These are phyloP conservation scores for Apiotrichum veenhuisii DNA, from an alignment of 1,284 basidiomycete species.

Conservation along the genomic window DNA sequence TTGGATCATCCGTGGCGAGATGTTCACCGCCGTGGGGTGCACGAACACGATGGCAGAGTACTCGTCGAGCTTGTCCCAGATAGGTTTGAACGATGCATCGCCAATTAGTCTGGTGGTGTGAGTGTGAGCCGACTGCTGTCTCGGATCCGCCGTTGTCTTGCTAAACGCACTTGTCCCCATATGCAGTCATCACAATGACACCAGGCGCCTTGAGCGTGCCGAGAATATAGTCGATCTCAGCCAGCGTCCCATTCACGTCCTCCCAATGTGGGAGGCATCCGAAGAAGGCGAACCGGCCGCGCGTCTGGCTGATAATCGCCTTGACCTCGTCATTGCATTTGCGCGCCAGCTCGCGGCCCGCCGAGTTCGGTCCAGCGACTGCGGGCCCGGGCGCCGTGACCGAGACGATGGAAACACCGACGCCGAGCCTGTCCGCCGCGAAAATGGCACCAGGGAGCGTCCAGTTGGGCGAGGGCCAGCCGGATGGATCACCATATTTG, in stretches of 20 bases:
- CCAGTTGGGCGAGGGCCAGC: slow-evolving; percentile 4
- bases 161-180: slow-evolving; percentile 1
- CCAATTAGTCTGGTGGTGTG: slow-evolving; percentile 4
- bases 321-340: slow-evolving; percentile 5
- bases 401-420: slow-evolving; percentile 1
- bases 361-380: neutral
- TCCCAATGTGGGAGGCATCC: slow-evolving; percentile 2
- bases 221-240: slow-evolving; percentile 7
- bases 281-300: slow-evolving; percentile 4
- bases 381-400: slow-evolving; percentile 7
- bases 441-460: neutral
- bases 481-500: slow-evolving; percentile 7
- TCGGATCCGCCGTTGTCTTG: neutral
- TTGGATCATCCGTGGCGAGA: neutral
- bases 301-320: neutral
- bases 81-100: slow-evolving; percentile 3
- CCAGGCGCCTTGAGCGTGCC: neutral
- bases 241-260: slow-evolving; percentile 2
- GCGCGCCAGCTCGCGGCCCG: slow-evolving; percentile 3
- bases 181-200: slow-evolving; percentile 4
- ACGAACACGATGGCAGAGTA: slow-evolving; percentile 7
- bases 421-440: slow-evolving; percentile 2
- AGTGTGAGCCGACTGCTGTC: too few species aligned
- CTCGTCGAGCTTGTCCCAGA: slow-evolving; percentile 7
- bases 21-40: slow-evolving; percentile 4